Evolutionary conservation across 257 asterid genomes (phyloP).

Genomic region (Rhazya stricta): DNA sequence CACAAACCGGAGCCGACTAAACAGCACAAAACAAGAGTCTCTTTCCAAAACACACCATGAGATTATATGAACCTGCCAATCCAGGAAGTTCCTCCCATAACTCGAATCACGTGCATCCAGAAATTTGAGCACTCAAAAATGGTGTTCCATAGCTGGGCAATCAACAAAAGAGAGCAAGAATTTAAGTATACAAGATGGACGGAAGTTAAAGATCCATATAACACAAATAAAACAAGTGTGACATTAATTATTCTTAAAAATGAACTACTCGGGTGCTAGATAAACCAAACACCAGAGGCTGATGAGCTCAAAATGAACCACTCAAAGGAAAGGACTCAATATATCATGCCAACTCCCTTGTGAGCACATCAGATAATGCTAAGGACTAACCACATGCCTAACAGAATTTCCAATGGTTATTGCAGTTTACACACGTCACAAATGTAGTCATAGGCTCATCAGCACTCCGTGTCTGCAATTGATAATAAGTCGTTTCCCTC

Average conservation of each 20-base stretch:
- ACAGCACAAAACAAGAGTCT: no score
- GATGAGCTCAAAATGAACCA: not conserved
- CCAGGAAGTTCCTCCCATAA: not conserved
- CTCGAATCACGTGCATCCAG: not conserved
- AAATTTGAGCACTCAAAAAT: no score
- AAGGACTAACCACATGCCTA: slow-evolving; percentile 3
- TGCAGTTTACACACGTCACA: slow-evolving; percentile 87
- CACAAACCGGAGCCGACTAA: no score
- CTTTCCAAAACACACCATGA: no score
- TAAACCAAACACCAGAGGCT: not conserved
- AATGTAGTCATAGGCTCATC: slow-evolving; percentile 98
- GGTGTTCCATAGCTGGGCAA: no score
- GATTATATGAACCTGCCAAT: not conserved
- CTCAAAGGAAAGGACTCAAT: not conserved
- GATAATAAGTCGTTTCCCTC: slow-evolving; percentile 76
- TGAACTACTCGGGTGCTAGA: not conserved
- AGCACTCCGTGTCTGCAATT: slow-evolving; percentile 95
- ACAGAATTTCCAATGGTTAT: slow-evolving; percentile 89
- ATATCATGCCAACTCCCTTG: not conserved
- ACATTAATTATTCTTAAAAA: not conserved
- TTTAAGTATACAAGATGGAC: not conserved
- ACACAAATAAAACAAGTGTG: not conserved
- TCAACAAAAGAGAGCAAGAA: no score
- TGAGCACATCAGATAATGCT: not conserved
- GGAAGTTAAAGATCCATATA: not conserved